These are phyloP conservation scores for Bothriochloa decipiens DNA, from an alignment of 176 grass and related monocot genomes.

Conservation along the genomic window DNA sequence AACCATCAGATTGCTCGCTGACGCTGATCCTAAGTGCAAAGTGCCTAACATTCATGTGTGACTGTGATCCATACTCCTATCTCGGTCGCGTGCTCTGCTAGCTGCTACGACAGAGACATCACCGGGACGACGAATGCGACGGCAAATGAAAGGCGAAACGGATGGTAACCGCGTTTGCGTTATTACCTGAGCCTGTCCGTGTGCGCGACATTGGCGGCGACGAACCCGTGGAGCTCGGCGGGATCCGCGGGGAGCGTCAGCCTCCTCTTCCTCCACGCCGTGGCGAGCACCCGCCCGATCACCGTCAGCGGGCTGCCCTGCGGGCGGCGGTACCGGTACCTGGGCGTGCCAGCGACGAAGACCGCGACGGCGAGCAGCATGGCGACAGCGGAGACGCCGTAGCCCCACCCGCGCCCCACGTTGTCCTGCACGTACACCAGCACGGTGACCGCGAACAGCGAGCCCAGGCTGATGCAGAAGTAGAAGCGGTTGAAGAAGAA, in stretches of 20 bases:
- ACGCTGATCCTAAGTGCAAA: not conserved
- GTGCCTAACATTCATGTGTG: not conserved
- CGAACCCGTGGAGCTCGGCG: conserved; percentile 53
- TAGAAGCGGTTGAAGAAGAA: conserved; percentile 94
- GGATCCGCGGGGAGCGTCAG: conserved; percentile 36
- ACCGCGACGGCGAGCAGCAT: conserved; percentile 57
- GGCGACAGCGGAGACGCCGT: conserved; percentile 57
- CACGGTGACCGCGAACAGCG: conserved; percentile 71
- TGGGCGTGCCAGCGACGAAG: conserved; percentile 54
- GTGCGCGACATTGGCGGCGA: conserved; percentile 48
- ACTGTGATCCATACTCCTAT: not conserved
- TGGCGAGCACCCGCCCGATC: conserved; percentile 52
- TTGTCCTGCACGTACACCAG: conserved; percentile 78
- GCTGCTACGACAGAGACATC: conserved; percentile 16
- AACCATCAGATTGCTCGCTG: not conserved
- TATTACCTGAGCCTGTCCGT: conserved; percentile 66
- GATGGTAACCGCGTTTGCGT: too few species aligned
- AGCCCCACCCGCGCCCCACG: conserved; percentile 56
- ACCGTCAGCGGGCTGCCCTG: conserved; percentile 64
- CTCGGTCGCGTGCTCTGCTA: not conserved
- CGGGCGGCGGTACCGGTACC: conserved; percentile 55
- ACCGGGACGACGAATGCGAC: not conserved
- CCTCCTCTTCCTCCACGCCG: conserved; percentile 55
- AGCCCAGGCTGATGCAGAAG: conserved; percentile 71
- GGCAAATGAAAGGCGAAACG: not conserved